Conservation (phyloP, 2,329 filamentous ascomycete species). For the Sporothrix humicola region DNA sequence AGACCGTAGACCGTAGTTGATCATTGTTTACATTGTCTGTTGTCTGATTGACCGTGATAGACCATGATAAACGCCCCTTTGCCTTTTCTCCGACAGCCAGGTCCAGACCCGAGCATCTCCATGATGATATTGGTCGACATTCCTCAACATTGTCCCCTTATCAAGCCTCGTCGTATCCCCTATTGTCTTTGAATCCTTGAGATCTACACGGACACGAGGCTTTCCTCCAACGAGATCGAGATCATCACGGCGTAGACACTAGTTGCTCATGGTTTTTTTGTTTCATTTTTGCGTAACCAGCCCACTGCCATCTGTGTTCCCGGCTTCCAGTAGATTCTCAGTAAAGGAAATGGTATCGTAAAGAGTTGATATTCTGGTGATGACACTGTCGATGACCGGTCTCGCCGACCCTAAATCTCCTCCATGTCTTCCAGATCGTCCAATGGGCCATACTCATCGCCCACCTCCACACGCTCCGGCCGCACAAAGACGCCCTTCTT, state of each 20-base stretch:
- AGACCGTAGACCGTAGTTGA: background rate
- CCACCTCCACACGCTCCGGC: constrained; percentile 77
- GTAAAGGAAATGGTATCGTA: constrained; percentile 1
- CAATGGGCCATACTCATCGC: constrained; percentile 68
- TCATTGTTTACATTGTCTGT: background rate
- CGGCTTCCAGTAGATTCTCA: background rate
- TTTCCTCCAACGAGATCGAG: background rate
- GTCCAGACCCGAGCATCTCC: background rate
- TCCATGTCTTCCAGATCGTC: constrained; percentile 80
- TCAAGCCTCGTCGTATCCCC: background rate
- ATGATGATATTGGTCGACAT: background rate
- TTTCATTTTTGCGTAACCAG: background rate
- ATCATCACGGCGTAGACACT: background rate
- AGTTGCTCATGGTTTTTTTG: background rate
- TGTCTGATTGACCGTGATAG: constrained; percentile 19
- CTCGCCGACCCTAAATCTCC: constrained; percentile 60
- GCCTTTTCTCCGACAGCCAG: background rate
- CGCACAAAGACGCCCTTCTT: constrained; percentile 81
- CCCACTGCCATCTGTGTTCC: background rate
- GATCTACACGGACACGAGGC: background rate
- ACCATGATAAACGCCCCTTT: background rate
- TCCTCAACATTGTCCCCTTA: background rate
- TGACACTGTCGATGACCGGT: background rate
- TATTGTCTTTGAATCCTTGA: background rate
- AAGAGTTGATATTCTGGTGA: background rate